Conservation (phyloP, 176 grass and related monocot genomes). For the Aegilops tauschii region DNA sequence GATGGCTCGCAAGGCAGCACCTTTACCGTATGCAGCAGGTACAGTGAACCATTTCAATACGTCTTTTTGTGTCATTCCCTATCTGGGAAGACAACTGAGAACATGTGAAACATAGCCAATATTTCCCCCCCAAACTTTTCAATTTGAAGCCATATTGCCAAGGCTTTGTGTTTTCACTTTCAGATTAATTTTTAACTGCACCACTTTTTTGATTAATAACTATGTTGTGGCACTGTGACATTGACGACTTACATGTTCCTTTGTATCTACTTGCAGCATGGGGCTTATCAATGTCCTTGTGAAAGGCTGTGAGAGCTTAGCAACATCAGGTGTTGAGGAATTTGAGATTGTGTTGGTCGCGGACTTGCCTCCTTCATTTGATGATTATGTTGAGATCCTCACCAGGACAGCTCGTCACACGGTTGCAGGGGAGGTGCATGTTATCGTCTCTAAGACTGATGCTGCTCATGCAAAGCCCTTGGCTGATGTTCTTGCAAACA, state of each 20-base stretch:
- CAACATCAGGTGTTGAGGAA: slow-evolving; percentile 29
- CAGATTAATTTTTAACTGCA: neutral
- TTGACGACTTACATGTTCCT: neutral
- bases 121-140: neutral
- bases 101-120: neutral
- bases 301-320: slow-evolving; percentile 52
- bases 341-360: slow-evolving; percentile 58
- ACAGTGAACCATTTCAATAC: neutral
- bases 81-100: neutral
- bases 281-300: slow-evolving; percentile 58
- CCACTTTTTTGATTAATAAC: neutral
- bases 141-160: neutral
- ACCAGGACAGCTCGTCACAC: slow-evolving; percentile 39
- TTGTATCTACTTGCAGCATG: slow-evolving; percentile 45
- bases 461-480: slow-evolving; percentile 48
- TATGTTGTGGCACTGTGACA: neutral
- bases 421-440: slow-evolving; percentile 54
- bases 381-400: slow-evolving; percentile 61
- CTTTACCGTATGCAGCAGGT: slow-evolving; percentile 66
- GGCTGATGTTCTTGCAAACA: slow-evolving; percentile 48
- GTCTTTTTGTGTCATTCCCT: neutral
- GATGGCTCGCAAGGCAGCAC: slow-evolving; percentile 29
- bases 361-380: slow-evolving; percentile 55
- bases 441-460: slow-evolving; percentile 52
- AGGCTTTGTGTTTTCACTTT: neutral